Evolutionary conservation across 2,329 filamentous ascomycete genomes (phyloP).

Genomic region (Fusarium sp.): DNA sequence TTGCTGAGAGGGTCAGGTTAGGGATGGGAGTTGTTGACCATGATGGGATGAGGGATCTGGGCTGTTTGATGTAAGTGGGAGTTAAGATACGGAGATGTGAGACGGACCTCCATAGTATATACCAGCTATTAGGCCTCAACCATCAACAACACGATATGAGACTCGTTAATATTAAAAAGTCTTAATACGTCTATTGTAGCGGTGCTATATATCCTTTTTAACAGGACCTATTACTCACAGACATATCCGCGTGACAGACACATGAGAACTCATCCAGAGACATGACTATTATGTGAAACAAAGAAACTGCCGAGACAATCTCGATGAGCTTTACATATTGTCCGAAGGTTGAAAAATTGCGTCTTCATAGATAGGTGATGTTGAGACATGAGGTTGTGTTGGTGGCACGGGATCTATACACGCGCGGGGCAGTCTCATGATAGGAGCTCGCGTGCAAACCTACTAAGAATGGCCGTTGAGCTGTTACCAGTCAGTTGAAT

Average conservation of each 20-base stretch:
- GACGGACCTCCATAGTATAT: slow-evolving; percentile 25
- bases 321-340: neutral
- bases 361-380: neutral
- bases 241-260: slow-evolving; percentile 10
- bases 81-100: neutral
- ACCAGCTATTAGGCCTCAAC: neutral
- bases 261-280: slow-evolving; percentile 14
- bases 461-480: neutral
- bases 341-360: fast-evolving
- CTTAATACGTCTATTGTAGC: neutral
- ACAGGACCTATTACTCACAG: too few relatives aligned
- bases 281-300: neutral
- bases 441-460: slow-evolving; percentile 1
- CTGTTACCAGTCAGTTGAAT: neutral
- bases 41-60: slow-evolving; percentile 49
- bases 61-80: slow-evolving; percentile 16
- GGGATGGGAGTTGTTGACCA: slow-evolving; percentile 61
- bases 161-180: neutral
- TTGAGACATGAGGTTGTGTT: slow-evolving; percentile 14
- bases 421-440: slow-evolving; percentile 26
- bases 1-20: slow-evolving; percentile 58
- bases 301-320: neutral
- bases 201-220: neutral
- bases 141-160: neutral
- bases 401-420: slow-evolving; percentile 27